phyloP scores from a whole-genome alignment of 768 basidiomycete species.

The Epithele typhae region DNA sequence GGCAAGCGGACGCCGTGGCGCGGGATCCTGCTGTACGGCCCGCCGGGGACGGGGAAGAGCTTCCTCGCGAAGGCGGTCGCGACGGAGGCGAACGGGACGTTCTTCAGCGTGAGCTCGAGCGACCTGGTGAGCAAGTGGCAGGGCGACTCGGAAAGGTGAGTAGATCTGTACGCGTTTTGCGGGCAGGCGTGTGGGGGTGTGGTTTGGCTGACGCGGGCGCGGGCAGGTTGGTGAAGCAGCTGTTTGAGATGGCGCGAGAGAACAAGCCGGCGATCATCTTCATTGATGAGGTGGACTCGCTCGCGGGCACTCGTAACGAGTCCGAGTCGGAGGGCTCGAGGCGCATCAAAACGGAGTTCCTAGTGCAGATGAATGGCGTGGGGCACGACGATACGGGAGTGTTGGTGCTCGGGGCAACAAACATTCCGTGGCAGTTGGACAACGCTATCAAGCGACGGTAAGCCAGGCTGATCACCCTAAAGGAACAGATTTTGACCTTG shows the following conservation, averaged over 20 bases:
- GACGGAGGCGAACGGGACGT: constrained; percentile 98
- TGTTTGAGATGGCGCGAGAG: constrained; percentile 95
- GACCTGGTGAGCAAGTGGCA: constrained; percentile 99
- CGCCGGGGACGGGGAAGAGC: constrained; percentile 96
- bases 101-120: constrained; percentile 93
- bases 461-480: background rate
- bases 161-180: background rate
- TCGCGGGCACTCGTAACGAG: constrained; percentile 92
- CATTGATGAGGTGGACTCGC: constrained; percentile 96
- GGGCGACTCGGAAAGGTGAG: constrained; percentile 94
- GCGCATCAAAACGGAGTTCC: constrained; percentile 95
- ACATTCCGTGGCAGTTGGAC: constrained; percentile 98
- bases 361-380: constrained; percentile 99
- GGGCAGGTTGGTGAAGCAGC: constrained; percentile 84
- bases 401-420: constrained; percentile 94
- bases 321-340: constrained; percentile 97
- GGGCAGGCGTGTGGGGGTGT: too few relatives aligned
- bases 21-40: constrained; percentile 94
- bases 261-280: constrained; percentile 98
- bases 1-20: constrained; percentile 98
- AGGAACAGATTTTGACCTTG: background rate
- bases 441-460: constrained; percentile 95
- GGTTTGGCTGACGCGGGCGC: background rate
- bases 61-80: constrained; percentile 98
- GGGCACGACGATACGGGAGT: constrained; percentile 97